phyloP scores from a whole-genome alignment of 2,329 filamentous ascomycete species.

The Phyllosticta citribraziliensis region DNA sequence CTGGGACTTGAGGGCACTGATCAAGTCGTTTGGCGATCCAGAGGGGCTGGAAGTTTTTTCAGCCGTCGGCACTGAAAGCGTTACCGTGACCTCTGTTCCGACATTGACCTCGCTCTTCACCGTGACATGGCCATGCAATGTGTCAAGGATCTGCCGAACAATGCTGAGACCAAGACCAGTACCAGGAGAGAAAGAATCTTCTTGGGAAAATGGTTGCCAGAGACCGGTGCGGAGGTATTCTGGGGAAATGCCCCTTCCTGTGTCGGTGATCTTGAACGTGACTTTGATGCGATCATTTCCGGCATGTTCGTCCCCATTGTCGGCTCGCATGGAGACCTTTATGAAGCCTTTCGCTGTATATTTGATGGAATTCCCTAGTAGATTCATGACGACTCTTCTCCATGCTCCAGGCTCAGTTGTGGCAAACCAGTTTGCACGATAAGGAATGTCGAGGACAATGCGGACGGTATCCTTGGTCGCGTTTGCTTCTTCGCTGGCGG shows the following conservation, averaged over 20 bases:
- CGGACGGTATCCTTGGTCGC: constrained; percentile 6
- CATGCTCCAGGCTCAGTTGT: constrained; percentile 44
- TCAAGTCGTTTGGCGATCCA: not conserved
- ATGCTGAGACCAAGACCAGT: constrained; percentile 14
- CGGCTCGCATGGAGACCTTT: constrained; percentile 1
- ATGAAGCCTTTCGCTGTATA: constrained; percentile 36
- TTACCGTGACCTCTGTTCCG: constrained; percentile 12
- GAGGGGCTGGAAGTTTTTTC: not conserved
- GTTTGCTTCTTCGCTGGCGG: not conserved
- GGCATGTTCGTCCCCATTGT: not conserved
- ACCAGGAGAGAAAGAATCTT: constrained; percentile 12
- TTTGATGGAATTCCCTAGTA: constrained; percentile 54
- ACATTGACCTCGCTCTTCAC: constrained; percentile 8
- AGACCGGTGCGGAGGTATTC: constrained; percentile 11
- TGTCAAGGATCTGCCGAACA: constrained; percentile 11
- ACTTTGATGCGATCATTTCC: constrained; percentile 19
- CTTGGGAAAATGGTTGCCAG: constrained; percentile 13
- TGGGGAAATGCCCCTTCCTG: constrained; percentile 13
- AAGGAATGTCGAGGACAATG: constrained; percentile 45
- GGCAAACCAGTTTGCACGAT: constrained; percentile 40
- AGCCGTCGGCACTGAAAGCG: not conserved
- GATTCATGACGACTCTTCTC: constrained; percentile 51
- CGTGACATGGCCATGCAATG: constrained; percentile 9
- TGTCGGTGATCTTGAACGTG: constrained; percentile 10
- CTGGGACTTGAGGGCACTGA: not conserved